Base-by-base conservation (phyloP, 495 filamentous ascomycete genomes). In the Tuber microsphaerosporum region DNA sequence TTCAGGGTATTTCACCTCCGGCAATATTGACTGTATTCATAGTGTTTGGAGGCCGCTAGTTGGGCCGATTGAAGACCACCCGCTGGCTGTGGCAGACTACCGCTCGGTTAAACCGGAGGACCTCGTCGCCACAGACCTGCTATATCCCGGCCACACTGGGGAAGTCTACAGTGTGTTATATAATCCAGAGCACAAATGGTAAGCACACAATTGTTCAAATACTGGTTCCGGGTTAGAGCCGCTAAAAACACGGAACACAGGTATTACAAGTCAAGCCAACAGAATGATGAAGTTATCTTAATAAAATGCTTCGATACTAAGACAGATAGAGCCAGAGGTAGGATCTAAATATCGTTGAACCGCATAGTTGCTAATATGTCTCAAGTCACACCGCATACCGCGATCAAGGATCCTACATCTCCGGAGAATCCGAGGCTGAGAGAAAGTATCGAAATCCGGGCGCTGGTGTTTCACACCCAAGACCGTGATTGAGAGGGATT, bases 251-350 rank as follows among this genome's bases (percentile, higher is more conserved):
- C 17, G 14, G 56, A 16, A 34, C 26, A 34, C 26, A 65, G 56
- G 56, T 72, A 72, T 46, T 72, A 72, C 42, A 26, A 44, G 42
- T 43, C 42, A 7, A 20, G 71, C 9, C 71, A 72, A 45, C 42
- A 72, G 45, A 46, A 43, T 31, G 71, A 72, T 22, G 71, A 72
- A 72, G 71, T 72, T 31, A 31, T 72, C 41, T 14, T 72, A 22
- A 46, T 72, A 46, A 72, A 72, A 19, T 72, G 71, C 14, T 72
- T 46, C 19, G 71, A 72, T 16, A 44, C 17, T n/a, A 72, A 43
- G 39, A 72, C 71, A n/a, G 71, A 72, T 31, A 61, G 26, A 65
- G 56, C 56, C 26, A 65, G 56, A 65, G 56, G 56, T 65, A 26
- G 14, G 56, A 17, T 26, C 56, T 34, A 65, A 65, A 65, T 65